Base-by-base conservation (phyloP, 1,284 basidiomycete species). In the Sparassis latifolia region DNA sequence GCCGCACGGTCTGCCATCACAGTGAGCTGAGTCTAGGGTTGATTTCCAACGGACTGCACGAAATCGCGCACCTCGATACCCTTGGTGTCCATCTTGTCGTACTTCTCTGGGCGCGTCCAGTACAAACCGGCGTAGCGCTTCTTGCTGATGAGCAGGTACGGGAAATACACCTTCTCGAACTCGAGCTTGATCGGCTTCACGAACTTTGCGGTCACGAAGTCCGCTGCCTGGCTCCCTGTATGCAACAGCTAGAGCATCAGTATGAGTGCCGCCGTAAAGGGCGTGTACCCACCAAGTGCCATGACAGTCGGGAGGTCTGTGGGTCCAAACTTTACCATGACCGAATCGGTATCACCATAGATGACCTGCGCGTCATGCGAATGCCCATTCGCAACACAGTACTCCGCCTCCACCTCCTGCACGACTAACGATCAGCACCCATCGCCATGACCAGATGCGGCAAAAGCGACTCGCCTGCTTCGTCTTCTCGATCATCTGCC, bases 81-180 rank as follows among this genome's bases (percentile, higher is more conserved):
- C 70, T 98, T 98, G 1, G 95, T 88, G 61, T 98, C 94, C 95
- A 97, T 97, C 73, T 97, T 97, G 68, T 98, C 95, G 59, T 90
- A 94, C 66, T 92, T 95, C 43, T 97, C 93, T 5, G 86, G 74
- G 56, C 82, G 84, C 1, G 94, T 97, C 95, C 95, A 97, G 64
- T 98, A 97, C 51, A 97, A 69, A 3, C 94, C 95, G 2, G 95
- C 94, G 68, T 98, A 98, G 33, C 95, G 84, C 70, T 98, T 98
- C 71, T 97, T 98, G 77, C 76, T 97, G 69, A 98, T 98, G 39
- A 98, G 82, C 47, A 98, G 70, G 66, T 97, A 98, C 2, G 94
- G 94, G 66, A 89, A 97, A 69, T 98, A 98, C 1, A 97, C 93
- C 66, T 98, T 97, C 66, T 98, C 94, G 70, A 98, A 98, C 67